Conservation (phyloP, 2,329 filamentous ascomycete genomes). For the Corynespora cassiicola region DNA sequence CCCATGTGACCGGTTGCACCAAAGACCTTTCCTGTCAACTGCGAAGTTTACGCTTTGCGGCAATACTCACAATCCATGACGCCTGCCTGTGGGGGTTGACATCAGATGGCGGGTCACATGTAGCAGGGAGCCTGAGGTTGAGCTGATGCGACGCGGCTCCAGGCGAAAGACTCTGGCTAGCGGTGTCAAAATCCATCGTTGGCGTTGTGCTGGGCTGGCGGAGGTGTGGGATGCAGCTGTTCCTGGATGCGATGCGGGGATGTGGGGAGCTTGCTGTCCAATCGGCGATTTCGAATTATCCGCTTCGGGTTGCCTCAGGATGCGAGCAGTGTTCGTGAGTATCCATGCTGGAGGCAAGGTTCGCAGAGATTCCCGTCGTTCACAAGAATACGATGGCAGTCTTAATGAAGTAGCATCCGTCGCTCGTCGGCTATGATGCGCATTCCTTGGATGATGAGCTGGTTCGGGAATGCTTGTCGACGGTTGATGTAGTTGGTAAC, state of each 20-base stretch:
- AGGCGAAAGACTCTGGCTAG: constrained; percentile 45
- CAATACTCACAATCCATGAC: constrained; percentile 80
- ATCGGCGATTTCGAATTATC: constrained; percentile 30
- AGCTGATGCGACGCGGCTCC: constrained; percentile 41
- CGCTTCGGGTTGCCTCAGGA: no score
- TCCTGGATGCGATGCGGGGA: constrained; percentile 29
- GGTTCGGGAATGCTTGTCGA: constrained; percentile 33
- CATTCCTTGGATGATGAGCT: constrained; percentile 31
- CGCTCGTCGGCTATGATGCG: constrained; percentile 35
- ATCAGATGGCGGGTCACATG: constrained; percentile 82
- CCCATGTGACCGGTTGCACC: constrained; percentile 98
- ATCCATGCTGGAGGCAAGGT: no score
- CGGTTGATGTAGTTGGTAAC: constrained; percentile 45
- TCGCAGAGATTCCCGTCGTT: background rate
- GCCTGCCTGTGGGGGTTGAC: constrained; percentile 74
- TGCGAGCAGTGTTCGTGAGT: no score
- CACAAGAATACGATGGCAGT: no score
- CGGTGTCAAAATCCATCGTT: constrained; percentile 43
- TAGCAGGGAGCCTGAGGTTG: constrained; percentile 73
- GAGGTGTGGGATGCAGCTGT: constrained; percentile 20
- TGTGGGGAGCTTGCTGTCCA: constrained; percentile 26
- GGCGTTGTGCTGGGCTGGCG: constrained; percentile 7
- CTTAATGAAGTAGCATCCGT: constrained; percentile 17
- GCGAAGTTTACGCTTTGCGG: constrained; percentile 8
- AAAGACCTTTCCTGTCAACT: no score